Conservation (phyloP, 1,139 yeast species). For the Hemisphaericaspora xylanilytica region DNA sequence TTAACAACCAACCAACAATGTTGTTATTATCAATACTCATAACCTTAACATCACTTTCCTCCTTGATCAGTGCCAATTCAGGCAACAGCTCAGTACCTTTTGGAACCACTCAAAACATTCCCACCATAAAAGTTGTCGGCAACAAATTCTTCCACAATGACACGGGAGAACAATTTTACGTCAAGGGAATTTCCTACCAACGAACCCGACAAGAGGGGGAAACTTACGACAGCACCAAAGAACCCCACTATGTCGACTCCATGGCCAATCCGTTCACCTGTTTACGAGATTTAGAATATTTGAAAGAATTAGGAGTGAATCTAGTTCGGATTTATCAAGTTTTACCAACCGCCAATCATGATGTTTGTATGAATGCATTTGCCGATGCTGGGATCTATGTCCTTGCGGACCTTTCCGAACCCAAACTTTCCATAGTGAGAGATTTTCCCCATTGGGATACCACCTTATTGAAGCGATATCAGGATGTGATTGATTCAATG, state of each 20-base stretch:
- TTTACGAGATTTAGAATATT: slow-evolving; percentile 48
- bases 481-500: slow-evolving; percentile 52
- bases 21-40: not conserved
- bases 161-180: slow-evolving; percentile 48
- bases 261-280: slow-evolving; percentile 48
- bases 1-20: not conserved
- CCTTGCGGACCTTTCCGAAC: slow-evolving; percentile 54
- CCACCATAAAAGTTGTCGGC: slow-evolving; percentile 28
- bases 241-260: slow-evolving; percentile 50
- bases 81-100: slow-evolving; percentile 1
- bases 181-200: slow-evolving; percentile 62
- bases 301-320: slow-evolving; percentile 49
- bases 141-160: slow-evolving; percentile 45
- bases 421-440: slow-evolving; percentile 49
- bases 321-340: slow-evolving; percentile 55
- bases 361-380: slow-evolving; percentile 53
- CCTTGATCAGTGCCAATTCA: not conserved
- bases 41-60: not conserved
- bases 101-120: slow-evolving; percentile 4
- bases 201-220: slow-evolving; percentile 39
- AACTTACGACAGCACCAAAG: slow-evolving; percentile 18
- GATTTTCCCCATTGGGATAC: slow-evolving; percentile 49
- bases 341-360: slow-evolving; percentile 50
- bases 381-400: slow-evolving; percentile 56
- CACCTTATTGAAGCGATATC: slow-evolving; percentile 34